Evolutionary conservation across 768 basidiomycete genomes (phyloP).

Genomic region (Lactarius deliciosus): DNA sequence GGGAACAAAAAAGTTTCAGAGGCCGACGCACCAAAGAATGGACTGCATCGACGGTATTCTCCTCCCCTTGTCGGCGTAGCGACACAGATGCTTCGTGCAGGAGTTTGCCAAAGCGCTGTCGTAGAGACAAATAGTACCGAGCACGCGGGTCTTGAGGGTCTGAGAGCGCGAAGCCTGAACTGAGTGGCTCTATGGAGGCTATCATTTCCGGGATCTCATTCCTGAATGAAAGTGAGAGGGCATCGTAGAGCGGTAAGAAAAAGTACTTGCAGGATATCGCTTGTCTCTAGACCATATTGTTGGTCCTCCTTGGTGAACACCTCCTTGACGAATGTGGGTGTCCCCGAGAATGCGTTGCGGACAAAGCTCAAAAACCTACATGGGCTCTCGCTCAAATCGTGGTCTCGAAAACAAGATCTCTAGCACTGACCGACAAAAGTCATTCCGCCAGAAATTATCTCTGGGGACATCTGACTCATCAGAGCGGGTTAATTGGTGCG

Average conservation of each 20-base stretch:
- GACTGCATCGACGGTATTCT: constrained; percentile 80
- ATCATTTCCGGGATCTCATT: constrained; percentile 80
- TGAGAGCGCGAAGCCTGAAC: constrained; percentile 62
- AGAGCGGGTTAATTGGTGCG: constrained; percentile 8
- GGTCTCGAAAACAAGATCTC: constrained; percentile 2
- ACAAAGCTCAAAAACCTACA: constrained; percentile 66
- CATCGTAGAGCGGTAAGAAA: background rate
- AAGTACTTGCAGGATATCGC: constrained; percentile 63
- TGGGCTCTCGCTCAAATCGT: constrained; percentile 9
- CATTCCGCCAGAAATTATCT: constrained; percentile 74
- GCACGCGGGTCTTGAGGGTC: constrained; percentile 57
- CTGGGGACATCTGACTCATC: constrained; percentile 42
- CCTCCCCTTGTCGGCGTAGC: constrained; percentile 70
- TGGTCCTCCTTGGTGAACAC: constrained; percentile 51
- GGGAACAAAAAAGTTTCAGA: background rate
- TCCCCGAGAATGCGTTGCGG: constrained; percentile 71
- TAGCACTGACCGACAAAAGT: constrained; percentile 69
- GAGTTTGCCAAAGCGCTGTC: constrained; percentile 63
- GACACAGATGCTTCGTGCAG: constrained; percentile 69
- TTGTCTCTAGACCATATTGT: constrained; percentile 44
- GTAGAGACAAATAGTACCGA: constrained; percentile 54
- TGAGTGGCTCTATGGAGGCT: constrained; percentile 56
- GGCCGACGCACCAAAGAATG: constrained; percentile 53
- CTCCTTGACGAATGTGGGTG: constrained; percentile 64
- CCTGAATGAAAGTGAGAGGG: constrained; percentile 38